Percentiles rank a stretch among this genome's conserved stretches.
Evolutionary conservation across 164 flowering plant species (phyloP).

Genomic region (Tetracentron sinense): DNA sequence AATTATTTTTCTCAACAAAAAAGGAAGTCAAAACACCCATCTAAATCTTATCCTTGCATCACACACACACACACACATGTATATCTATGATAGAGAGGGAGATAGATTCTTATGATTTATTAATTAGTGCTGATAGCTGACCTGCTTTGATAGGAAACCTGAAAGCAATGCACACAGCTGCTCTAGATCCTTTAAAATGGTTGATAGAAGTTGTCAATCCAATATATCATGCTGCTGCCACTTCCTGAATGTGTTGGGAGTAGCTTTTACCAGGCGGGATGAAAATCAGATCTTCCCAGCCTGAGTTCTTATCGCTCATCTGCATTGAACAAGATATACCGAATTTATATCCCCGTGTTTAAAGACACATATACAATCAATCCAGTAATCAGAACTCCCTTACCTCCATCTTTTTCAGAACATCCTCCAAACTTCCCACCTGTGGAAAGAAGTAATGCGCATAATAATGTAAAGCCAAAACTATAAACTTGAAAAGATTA

Average conservation of each 20-base stretch:
- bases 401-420: constrained; percentile 96
- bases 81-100: background rate
- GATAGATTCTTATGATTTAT: background rate
- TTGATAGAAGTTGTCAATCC: constrained; percentile 1
- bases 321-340: constrained; percentile 23
- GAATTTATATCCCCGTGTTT: background rate
- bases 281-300: constrained; percentile 93
- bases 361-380: background rate
- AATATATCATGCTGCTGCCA: constrained; percentile 40
- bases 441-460: constrained; percentile 24
- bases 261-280: constrained; percentile 95
- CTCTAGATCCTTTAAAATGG: constrained; percentile 11
- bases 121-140: constrained; percentile 9
- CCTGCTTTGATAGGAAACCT: constrained; percentile 21
- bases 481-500: background rate
- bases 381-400: constrained; percentile 1
- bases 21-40: background rate
- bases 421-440: constrained; percentile 97
- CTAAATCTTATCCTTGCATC: background rate
- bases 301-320: constrained; percentile 77
- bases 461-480: background rate
- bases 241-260: constrained; percentile 73
- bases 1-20: constrained; percentile 3
- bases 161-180: constrained; percentile 9
- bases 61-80: background rate